Percentiles rank a stretch among this genome's conserved stretches.
These are phyloP conservation scores for Aspergillus fijiensis DNA, from an alignment of 2,329 filamentous ascomycete species.

Conservation along the genomic window DNA sequence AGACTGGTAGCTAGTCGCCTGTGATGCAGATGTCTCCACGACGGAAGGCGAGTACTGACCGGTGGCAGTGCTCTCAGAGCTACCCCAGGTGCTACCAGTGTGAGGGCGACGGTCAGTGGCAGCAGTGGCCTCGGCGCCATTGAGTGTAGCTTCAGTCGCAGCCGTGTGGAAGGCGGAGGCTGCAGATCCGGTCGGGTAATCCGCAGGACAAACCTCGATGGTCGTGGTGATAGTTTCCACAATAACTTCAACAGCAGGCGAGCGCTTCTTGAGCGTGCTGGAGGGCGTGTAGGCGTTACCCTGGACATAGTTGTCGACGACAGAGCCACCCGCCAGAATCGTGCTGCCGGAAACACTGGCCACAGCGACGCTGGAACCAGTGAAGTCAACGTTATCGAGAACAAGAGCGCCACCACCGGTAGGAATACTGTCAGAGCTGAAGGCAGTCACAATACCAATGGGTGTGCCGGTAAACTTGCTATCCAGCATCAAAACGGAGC, in stretches of 20 bases:
- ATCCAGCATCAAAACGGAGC: conserved; percentile 81
- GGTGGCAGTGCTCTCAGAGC: background rate
- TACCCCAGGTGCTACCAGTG: background rate
- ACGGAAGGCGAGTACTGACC: background rate
- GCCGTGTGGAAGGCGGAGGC: background rate
- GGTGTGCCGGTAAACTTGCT: conserved; percentile 73
- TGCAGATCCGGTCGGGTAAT: conserved; percentile 5
- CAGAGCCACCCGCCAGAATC: conserved; percentile 68
- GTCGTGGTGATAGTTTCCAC: conserved; percentile 28
- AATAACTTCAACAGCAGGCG: conserved; percentile 15
- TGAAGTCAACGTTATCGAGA: conserved; percentile 86
- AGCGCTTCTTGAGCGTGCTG: conserved; percentile 26
- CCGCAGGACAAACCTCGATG: conserved; percentile 25
- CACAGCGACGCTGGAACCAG: conserved; percentile 67
- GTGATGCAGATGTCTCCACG: background rate
- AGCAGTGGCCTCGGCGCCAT: background rate
- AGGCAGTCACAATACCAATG: conserved; percentile 75
- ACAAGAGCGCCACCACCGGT: conserved; percentile 77
- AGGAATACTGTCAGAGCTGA: conserved; percentile 60
- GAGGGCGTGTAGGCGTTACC: conserved; percentile 66
- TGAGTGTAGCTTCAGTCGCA: background rate
- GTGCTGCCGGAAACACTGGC: conserved; percentile 55
- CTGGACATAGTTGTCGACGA: conserved; percentile 73
- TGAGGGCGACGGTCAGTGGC: background rate
- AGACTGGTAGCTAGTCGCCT: background rate